These are phyloP conservation scores for Neurospora sp. DNA, from an alignment of 495 filamentous ascomycete species.

Conservation along the genomic window DNA sequence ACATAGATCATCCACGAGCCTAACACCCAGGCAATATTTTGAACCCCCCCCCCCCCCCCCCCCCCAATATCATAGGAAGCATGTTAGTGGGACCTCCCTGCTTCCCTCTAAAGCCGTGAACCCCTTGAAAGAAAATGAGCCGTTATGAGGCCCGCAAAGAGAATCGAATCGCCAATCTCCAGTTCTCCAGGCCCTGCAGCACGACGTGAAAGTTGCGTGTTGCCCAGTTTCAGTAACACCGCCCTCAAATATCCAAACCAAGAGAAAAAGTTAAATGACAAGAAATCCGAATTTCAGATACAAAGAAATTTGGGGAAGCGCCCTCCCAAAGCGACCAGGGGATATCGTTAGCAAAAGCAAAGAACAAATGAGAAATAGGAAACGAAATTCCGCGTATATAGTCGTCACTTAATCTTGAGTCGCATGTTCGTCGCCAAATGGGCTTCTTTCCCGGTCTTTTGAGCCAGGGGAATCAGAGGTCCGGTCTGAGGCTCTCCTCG, in stretches of 20 bases:
- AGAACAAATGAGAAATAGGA: background rate
- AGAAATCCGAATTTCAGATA: background rate
- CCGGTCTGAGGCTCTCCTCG: conserved; percentile 30
- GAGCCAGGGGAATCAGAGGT: conserved; percentile 15
- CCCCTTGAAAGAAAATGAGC: background rate
- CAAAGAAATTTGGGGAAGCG: background rate
- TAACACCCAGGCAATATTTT: background rate
- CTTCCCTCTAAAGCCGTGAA: background rate
- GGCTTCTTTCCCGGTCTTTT: conserved; percentile 33
- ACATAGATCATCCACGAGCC: background rate
- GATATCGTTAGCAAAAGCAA: conserved; percentile 1
- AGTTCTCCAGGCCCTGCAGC: background rate
- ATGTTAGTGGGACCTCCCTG: background rate
- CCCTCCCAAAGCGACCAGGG: background rate
- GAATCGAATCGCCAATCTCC: background rate
- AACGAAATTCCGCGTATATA: background rate
- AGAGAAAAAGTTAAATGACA: background rate
- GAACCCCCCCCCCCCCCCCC: background rate
- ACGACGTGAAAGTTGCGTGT: background rate
- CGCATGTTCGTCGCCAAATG: conserved; percentile 49
- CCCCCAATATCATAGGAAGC: background rate
- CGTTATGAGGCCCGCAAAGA: background rate
- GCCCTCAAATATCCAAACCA: background rate
- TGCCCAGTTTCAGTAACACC: background rate
- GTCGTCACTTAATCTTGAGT: conserved; percentile 26